A percentile compares a stretch with the other conserved stretches of the same genome.
Conservation (phyloP, 1,284 basidiomycete species). For the Cerrena zonata region DNA sequence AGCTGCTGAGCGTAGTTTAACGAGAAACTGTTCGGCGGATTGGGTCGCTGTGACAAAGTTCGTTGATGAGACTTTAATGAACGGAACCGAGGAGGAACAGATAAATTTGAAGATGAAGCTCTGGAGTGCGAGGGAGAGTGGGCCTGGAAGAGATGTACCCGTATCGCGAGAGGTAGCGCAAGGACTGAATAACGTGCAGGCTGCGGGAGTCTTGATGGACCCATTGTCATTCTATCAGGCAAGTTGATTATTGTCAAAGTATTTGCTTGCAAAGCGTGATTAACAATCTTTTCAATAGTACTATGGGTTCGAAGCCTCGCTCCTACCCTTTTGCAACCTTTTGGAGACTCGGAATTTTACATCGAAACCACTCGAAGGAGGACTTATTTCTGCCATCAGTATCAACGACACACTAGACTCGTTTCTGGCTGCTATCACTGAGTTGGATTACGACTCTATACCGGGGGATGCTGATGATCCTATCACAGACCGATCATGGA, state of each 20-base stretch:
- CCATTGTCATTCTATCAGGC: slow-evolving; percentile 46
- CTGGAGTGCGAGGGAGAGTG: slow-evolving; percentile 36
- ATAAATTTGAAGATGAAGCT: slow-evolving; percentile 39
- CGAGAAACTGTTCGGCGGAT: slow-evolving; percentile 48
- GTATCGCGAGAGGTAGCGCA: slow-evolving; percentile 32
- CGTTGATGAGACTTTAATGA: slow-evolving; percentile 37
- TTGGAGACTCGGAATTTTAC: slow-evolving; percentile 43
- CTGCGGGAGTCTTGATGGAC: slow-evolving; percentile 43
- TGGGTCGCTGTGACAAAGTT: slow-evolving; percentile 44
- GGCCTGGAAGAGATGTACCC: slow-evolving; percentile 34
- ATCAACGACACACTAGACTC: slow-evolving; percentile 34
- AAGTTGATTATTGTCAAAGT: slow-evolving; percentile 2
- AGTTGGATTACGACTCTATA: slow-evolving; percentile 43
- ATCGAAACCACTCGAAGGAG: slow-evolving; percentile 30
- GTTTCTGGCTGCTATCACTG: slow-evolving; percentile 37
- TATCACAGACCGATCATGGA: slow-evolving; percentile 40
- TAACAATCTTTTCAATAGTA: slow-evolving; percentile 31
- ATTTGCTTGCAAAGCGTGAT: not conserved
- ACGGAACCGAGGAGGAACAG: slow-evolving; percentile 27
- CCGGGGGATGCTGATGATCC: slow-evolving; percentile 37
- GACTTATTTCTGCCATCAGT: slow-evolving; percentile 31
- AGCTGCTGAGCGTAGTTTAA: slow-evolving; percentile 43
- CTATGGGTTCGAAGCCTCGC: slow-evolving; percentile 39
- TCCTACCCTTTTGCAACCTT: slow-evolving; percentile 44
- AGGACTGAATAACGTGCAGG: slow-evolving; percentile 33